Conservation (phyloP, 371 early-diverging fungal species). For the Mucor mucedo region DNA sequence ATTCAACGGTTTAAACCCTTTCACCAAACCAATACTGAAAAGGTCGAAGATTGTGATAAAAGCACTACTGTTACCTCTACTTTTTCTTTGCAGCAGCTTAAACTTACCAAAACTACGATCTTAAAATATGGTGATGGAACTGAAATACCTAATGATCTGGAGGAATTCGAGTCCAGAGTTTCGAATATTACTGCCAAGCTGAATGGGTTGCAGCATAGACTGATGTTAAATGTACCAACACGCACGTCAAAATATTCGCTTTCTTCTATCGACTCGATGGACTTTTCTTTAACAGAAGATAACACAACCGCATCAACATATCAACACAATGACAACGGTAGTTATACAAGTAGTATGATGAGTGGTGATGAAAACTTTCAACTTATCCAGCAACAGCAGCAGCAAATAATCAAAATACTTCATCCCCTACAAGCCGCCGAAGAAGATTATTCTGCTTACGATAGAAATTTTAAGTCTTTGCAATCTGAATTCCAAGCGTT, state of each 20-base stretch:
- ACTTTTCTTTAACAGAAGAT: slow-evolving; percentile 24
- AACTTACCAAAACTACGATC: slow-evolving; percentile 38
- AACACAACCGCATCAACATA: slow-evolving; percentile 15
- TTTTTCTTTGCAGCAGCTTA: slow-evolving; percentile 38
- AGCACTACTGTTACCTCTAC: slow-evolving; percentile 41
- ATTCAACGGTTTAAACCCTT: slow-evolving; percentile 26
- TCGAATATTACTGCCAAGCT: slow-evolving; percentile 37
- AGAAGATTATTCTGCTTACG: slow-evolving; percentile 43
- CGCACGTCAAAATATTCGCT: slow-evolving; percentile 24
- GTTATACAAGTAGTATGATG: slow-evolving; percentile 8
- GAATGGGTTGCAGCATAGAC: slow-evolving; percentile 32
- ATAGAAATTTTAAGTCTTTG: slow-evolving; percentile 37
- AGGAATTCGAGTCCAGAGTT: slow-evolving; percentile 34
- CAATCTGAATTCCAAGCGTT: slow-evolving; percentile 39
- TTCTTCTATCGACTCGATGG: slow-evolving; percentile 21
- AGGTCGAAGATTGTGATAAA: neutral
- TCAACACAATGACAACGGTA: slow-evolving; percentile 9
- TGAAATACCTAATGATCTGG: slow-evolving; percentile 32
- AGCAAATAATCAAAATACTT: slow-evolving; percentile 21
- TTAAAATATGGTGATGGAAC: slow-evolving; percentile 24
- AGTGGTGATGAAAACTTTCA: slow-evolving; percentile 12
- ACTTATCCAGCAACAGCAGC: slow-evolving; percentile 10
- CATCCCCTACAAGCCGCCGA: slow-evolving; percentile 50
- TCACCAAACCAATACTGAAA: slow-evolving; percentile 10
- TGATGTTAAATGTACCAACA: slow-evolving; percentile 41